These are phyloP conservation scores for Sordariomycetes sp. DNA, from an alignment of 2,329 filamentous ascomycete species.

Conservation along the genomic window DNA sequence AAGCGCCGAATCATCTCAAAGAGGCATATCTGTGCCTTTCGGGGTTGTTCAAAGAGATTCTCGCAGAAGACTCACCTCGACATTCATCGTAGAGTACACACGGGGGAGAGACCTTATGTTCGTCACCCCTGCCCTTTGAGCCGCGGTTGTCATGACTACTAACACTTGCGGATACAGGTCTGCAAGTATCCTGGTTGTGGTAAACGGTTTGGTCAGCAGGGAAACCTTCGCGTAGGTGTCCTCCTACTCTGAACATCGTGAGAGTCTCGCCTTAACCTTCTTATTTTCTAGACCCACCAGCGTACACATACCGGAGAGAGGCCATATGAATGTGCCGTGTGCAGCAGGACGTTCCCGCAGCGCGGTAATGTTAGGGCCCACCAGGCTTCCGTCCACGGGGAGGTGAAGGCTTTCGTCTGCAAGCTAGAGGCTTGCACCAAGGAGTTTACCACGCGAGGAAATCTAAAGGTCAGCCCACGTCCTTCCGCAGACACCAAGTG, in stretches of 20 bases:
- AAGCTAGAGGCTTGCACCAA: constrained; percentile 76
- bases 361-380: constrained; percentile 79
- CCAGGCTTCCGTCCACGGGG: constrained; percentile 61
- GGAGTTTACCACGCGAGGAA: constrained; percentile 80
- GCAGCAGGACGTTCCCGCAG: constrained; percentile 75
- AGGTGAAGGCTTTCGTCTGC: constrained; percentile 71
- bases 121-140: constrained; percentile 20
- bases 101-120: constrained; percentile 83
- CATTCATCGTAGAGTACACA: constrained; percentile 81
- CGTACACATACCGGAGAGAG: constrained; percentile 79
- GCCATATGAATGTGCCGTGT: constrained; percentile 70
- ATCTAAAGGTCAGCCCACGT: constrained; percentile 63
- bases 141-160: constrained; percentile 12
- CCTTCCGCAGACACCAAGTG: not conserved
- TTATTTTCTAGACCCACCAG: constrained; percentile 60
- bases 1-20: constrained; percentile 27
- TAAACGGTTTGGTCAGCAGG: constrained; percentile 76
- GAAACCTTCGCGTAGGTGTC: constrained; percentile 68
- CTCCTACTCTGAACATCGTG: not conserved
- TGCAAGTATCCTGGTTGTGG: constrained; percentile 67
- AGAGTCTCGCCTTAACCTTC: not conserved
- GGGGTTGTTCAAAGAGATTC: constrained; percentile 72
- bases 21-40: constrained; percentile 54
- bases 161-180: constrained; percentile 25
- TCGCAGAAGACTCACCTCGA: constrained; percentile 87